phyloP scores from a whole-genome alignment of 805 yeast species.

The Hanseniaspora meyeri region DNA sequence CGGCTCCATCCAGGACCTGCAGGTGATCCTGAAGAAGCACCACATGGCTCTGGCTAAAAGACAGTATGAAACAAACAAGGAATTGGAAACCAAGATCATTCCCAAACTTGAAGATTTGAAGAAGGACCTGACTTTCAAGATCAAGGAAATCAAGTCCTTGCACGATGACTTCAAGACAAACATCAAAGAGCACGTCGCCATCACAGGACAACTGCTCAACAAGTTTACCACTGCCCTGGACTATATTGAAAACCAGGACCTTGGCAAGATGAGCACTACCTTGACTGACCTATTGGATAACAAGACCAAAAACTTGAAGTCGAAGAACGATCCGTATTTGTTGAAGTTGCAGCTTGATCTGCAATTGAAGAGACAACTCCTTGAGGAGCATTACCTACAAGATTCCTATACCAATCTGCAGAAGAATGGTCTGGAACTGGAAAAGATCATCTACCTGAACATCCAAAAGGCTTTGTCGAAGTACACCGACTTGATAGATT shows the following conservation, averaged over 20 bases:
- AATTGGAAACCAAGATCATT: slow-evolving; percentile 40
- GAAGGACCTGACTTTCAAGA: slow-evolving; percentile 61
- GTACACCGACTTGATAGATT: slow-evolving; percentile 40
- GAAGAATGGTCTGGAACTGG: slow-evolving; percentile 52
- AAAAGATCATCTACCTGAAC: slow-evolving; percentile 48
- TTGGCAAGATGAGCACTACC: slow-evolving; percentile 21
- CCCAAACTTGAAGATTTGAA: slow-evolving; percentile 49
- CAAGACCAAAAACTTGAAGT: slow-evolving; percentile 22
- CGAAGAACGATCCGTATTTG: slow-evolving; percentile 49
- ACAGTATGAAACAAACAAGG: slow-evolving; percentile 43
- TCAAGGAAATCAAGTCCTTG: slow-evolving; percentile 65
- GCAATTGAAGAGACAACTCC: slow-evolving; percentile 50
- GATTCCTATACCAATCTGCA: slow-evolving; percentile 56
- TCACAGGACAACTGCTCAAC: slow-evolving; percentile 45
- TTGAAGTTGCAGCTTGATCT: slow-evolving; percentile 49
- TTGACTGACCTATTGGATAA: slow-evolving; percentile 15
- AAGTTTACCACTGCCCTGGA: slow-evolving; percentile 37
- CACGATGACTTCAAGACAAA: slow-evolving; percentile 52
- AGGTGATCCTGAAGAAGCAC: slow-evolving; percentile 52
- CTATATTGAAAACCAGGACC: slow-evolving; percentile 30
- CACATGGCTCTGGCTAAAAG: slow-evolving; percentile 46
- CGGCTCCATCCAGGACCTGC: slow-evolving; percentile 68
- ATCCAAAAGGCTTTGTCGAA: slow-evolving; percentile 44
- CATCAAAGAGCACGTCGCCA: slow-evolving; percentile 47
- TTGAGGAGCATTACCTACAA: slow-evolving; percentile 52